Evolutionary conservation across 257 asterid genomes (phyloP).

Genomic region (Scutellaria baicalensis): DNA sequence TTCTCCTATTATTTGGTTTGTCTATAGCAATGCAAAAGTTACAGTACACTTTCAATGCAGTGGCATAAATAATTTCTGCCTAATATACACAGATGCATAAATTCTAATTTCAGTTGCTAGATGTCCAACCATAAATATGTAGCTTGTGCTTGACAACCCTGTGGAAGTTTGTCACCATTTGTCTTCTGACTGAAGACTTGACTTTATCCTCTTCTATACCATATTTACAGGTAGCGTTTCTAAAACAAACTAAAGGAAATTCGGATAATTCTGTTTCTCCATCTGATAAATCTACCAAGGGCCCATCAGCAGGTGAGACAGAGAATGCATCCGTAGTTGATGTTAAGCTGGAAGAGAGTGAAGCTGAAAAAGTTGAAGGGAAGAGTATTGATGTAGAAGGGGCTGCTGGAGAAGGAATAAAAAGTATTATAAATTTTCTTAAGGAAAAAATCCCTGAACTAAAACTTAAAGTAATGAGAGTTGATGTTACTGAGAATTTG

Average conservation of each 20-base stretch:
- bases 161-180: neutral
- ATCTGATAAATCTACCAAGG: conserved; percentile 48
- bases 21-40: neutral
- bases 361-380: conserved; percentile 53
- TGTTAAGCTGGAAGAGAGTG: conserved; percentile 50
- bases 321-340: conserved; percentile 58
- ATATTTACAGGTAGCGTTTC: conserved; percentile 64
- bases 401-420: conserved; percentile 87
- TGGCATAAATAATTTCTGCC: neutral
- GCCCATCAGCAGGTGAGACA: conserved; percentile 45
- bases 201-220: conserved; percentile 1
- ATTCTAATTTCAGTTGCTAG: neutral
- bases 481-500: conserved; percentile 48
- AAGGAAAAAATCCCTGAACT: conserved; percentile 88
- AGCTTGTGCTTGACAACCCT: neutral
- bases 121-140: neutral
- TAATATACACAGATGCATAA: neutral
- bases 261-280: conserved; percentile 37
- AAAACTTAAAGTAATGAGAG: conserved; percentile 68
- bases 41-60: neutral
- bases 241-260: conserved; percentile 54
- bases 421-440: conserved; percentile 72
- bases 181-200: conserved; percentile 3
- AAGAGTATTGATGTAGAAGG: conserved; percentile 70
- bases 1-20: neutral